A percentile compares a stretch with the other conserved stretches of the same genome.
Evolutionary conservation across 495 filamentous ascomycete species (phyloP).

Genomic region (Penicillium simplicissimum): DNA sequence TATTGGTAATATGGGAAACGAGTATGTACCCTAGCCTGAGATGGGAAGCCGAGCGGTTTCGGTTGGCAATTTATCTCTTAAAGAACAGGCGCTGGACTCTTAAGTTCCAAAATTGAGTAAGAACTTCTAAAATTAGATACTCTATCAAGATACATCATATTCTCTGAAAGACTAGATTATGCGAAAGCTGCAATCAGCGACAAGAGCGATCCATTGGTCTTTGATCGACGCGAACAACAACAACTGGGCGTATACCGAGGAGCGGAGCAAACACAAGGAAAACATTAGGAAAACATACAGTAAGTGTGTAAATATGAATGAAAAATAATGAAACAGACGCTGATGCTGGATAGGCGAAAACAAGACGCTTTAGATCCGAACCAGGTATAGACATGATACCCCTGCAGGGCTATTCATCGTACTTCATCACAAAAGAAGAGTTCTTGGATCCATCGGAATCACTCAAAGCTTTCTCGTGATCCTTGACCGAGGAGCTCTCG

Average conservation of each 20-base stretch:
- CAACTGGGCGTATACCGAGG: not conserved
- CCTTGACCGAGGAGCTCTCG: not conserved
- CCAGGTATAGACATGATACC: conserved; percentile 1
- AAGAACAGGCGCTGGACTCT: not conserved
- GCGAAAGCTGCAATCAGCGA: not conserved
- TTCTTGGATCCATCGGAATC: conserved; percentile 10
- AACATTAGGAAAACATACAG: not conserved
- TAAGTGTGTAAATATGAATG: not conserved
- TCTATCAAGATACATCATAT: not conserved
- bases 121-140: not conserved
- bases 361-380: not conserved
- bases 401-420: not conserved
- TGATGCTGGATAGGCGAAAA: conserved; percentile 7
- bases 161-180: not conserved
- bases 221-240: not conserved
- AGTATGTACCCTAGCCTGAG: not conserved
- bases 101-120: not conserved
- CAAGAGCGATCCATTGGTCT: not conserved
- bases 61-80: not conserved
- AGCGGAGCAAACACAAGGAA: not conserved
- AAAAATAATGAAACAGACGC: conserved; percentile 6
- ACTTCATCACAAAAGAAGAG: conserved; percentile 11
- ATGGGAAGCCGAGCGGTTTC: not conserved
- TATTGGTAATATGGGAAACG: not conserved
- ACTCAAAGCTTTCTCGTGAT: not conserved